These are phyloP conservation scores for Annulohypoxylon bovei DNA, from an alignment of 495 filamentous ascomycete genomes.

Conservation along the genomic window DNA sequence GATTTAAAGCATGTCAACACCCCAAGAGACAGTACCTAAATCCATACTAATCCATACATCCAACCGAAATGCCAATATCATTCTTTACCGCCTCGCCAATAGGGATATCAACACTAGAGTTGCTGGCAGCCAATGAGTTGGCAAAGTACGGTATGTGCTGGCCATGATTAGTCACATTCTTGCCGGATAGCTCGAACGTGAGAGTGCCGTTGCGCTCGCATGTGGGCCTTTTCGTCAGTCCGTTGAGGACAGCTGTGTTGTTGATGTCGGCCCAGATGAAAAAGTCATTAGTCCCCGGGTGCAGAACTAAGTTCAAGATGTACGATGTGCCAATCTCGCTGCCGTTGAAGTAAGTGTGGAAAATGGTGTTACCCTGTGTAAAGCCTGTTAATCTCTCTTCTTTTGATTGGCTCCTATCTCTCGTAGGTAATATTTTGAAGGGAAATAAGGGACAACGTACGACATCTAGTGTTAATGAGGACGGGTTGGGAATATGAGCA, in stretches of 20 bases:
- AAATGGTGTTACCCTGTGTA: constrained; percentile 70
- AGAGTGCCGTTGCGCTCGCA: constrained; percentile 64
- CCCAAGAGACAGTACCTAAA: not conserved
- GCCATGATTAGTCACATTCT: constrained; percentile 66
- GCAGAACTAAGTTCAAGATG: constrained; percentile 66
- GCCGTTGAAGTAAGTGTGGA: constrained; percentile 65
- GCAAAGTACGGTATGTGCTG: constrained; percentile 70
- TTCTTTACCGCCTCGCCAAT: constrained; percentile 42
- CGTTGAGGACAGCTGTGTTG: constrained; percentile 58
- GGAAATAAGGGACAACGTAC: constrained; percentile 51
- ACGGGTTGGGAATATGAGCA: constrained; percentile 75
- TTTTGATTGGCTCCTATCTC: too few relatives aligned
- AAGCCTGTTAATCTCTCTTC: constrained; percentile 28
- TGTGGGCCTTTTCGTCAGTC: constrained; percentile 48
- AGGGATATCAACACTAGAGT: constrained; percentile 51
- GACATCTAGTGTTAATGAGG: constrained; percentile 70
- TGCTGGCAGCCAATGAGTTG: constrained; percentile 49
- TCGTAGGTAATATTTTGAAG: too few relatives aligned
- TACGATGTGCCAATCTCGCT: constrained; percentile 63
- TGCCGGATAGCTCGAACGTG: constrained; percentile 68
- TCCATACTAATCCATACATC: constrained; percentile 2
- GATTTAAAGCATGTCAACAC: not conserved
- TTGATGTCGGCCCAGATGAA: constrained; percentile 65
- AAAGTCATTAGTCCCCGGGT: constrained; percentile 67
- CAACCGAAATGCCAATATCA: constrained; percentile 11